phyloP scores from a whole-genome alignment of 2,329 filamentous ascomycete genomes.

The Apiospora hydei region DNA sequence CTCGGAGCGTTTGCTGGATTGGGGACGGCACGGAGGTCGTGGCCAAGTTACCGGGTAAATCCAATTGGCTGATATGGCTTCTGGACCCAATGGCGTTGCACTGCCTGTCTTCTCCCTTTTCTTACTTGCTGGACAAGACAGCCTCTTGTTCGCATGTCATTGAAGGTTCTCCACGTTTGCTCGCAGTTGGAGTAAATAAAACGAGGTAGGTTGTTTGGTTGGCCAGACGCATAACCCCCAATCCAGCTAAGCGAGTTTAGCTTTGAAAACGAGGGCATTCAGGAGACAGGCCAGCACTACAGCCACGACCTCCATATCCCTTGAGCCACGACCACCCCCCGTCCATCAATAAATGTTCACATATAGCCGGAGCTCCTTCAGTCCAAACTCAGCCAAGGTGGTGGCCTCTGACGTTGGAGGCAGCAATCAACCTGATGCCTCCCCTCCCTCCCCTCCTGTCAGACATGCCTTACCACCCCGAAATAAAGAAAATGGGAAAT shows the following conservation, averaged over 20 bases:
- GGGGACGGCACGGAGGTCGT: slow-evolving; percentile 22
- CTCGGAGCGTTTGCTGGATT: slow-evolving; percentile 16
- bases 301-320: background rate
- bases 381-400: background rate
- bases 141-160: background rate
- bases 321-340: background rate
- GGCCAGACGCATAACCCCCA: background rate
- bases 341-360: background rate
- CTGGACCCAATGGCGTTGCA: background rate
- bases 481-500: background rate
- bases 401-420: background rate
- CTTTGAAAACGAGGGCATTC: background rate
- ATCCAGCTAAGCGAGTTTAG: background rate
- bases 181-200: background rate
- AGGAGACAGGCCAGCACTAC: background rate
- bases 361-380: background rate
- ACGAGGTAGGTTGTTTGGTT: background rate
- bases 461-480: background rate
- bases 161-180: background rate
- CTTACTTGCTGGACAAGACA: background rate
- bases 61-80: slow-evolving; percentile 17
- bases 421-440: background rate
- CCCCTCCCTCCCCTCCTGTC: background rate
- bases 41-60: slow-evolving; percentile 23
- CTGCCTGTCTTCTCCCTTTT: too few species aligned